Evolutionary conservation across 2,329 filamentous ascomycete genomes (phyloP).

Genomic region (Penicillium sp.): DNA sequence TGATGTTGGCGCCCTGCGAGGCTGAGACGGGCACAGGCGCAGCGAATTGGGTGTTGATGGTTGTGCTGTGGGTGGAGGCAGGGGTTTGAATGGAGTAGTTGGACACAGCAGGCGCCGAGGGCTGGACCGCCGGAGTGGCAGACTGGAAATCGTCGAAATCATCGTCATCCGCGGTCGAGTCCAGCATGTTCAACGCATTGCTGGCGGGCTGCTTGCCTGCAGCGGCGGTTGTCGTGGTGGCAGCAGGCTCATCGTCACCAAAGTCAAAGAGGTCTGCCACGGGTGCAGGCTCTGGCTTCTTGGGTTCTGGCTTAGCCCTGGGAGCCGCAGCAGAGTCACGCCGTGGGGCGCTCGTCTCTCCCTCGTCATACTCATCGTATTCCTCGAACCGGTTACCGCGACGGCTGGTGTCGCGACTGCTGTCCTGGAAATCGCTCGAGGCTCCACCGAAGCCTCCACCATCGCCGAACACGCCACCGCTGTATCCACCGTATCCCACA

Average conservation of each 20-base stretch:
- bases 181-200: conserved; percentile 52
- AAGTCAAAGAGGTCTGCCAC: conserved; percentile 92
- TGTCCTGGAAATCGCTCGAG: conserved; percentile 64
- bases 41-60: conserved; percentile 68
- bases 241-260: conserved; percentile 68
- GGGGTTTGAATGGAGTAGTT: conserved; percentile 46
- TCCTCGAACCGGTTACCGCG: conserved; percentile 84
- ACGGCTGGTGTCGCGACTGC: conserved; percentile 39
- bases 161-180: conserved; percentile 66
- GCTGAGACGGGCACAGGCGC: conserved; percentile 84
- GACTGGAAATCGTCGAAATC: conserved; percentile 99
- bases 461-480: conserved; percentile 68
- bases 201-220: conserved; percentile 50
- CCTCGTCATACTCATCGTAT: conserved; percentile 95
- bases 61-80: conserved; percentile 50
- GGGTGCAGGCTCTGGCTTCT: conserved; percentile 68
- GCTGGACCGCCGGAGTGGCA: conserved; percentile 58
- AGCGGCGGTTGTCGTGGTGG: conserved; percentile 39
- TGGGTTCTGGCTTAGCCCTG: conserved; percentile 48
- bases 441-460: conserved; percentile 27
- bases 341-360: conserved; percentile 53
- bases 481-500: conserved; percentile 65
- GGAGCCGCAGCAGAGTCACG: conserved; percentile 49
- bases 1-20: conserved; percentile 76
- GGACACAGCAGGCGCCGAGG: conserved; percentile 35